phyloP scores from a whole-genome alignment of 2,329 filamentous ascomycete genomes.

The Apiospora rasikravindrae region DNA sequence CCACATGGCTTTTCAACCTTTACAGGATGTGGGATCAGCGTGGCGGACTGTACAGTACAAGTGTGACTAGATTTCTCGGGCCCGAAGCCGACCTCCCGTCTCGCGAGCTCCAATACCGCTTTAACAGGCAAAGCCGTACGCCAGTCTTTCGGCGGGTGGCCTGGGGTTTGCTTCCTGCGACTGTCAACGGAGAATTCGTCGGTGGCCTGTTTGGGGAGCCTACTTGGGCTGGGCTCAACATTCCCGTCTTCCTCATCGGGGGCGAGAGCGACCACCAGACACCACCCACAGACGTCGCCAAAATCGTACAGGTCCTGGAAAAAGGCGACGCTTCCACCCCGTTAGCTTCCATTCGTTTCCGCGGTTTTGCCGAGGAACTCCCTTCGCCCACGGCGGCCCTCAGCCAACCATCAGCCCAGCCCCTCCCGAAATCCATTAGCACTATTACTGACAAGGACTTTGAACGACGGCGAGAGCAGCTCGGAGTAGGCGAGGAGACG shows the following conservation, averaged over 20 bases:
- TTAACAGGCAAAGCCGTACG: constrained; percentile 83
- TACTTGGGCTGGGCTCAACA: constrained; percentile 73
- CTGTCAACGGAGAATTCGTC: constrained; percentile 54
- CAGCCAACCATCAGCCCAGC: constrained; percentile 32
- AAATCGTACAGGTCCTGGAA: constrained; percentile 59
- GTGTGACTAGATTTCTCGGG: constrained; percentile 80
- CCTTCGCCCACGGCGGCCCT: constrained; percentile 50
- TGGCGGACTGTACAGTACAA: constrained; percentile 78
- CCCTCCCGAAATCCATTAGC: constrained; percentile 44
- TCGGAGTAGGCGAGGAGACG: constrained; percentile 31
- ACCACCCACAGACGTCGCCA: constrained; percentile 71
- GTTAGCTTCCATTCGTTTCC: background rate
- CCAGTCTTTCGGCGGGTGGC: constrained; percentile 84
- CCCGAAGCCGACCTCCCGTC: constrained; percentile 67
- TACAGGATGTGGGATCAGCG: constrained; percentile 79
- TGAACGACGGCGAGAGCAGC: constrained; percentile 33
- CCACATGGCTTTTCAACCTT: constrained; percentile 74
- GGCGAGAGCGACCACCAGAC: constrained; percentile 80
- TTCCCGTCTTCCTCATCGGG: constrained; percentile 79
- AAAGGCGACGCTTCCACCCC: constrained; percentile 24
- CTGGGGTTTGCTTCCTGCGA: constrained; percentile 70
- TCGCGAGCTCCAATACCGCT: constrained; percentile 70
- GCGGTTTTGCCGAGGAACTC: constrained; percentile 50
- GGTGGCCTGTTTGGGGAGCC: constrained; percentile 73
- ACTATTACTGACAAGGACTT: constrained; percentile 47